Base-by-base conservation (phyloP, 495 filamentous ascomycete species). In the Monascus purpureus region DNA sequence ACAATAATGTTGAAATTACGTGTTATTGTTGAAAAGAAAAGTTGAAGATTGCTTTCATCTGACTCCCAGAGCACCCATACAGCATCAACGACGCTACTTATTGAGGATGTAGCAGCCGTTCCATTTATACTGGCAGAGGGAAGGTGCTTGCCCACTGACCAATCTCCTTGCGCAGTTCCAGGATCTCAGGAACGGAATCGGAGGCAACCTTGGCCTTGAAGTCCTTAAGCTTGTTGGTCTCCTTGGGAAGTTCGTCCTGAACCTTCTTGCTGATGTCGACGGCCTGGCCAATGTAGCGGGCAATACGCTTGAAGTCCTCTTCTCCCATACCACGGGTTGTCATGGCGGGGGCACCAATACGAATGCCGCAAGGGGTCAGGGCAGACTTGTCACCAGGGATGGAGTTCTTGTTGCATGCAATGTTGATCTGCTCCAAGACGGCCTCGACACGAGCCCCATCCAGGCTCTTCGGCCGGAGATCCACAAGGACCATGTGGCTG, bases 401-500 rank as follows among this genome's bases (percentile, higher is more conserved):
- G 31, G 82, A 73, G 69, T 99, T 99, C 74, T 99, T 99, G 77
- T 99, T 99, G 71, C 82, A 90, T 35, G 92, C 85, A 49, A 96
- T 92, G 67, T 94, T 95, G 59, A 92, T 86, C 56, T 93, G 83
- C 65, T 99, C 92, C 2, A 96, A 75, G 35, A 96, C 77, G 28
- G 86, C 82, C 70, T 99, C 92, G 25, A 96, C 83, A 59, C 92
- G 84, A 24, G 92, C 92, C 46, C 92, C 87, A 53, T 95, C 88
- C 13, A 95, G 73, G 36, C 57, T 56, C 52, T 83, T 70, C 38
- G 75, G 62, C 39, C 85, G 80, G 29, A 95, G 71, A 59, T 94
- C 86, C 29, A 95, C 57, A n/a, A 95, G 77, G 27, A 99, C 87
- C 73, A 99, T 93, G 66, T 99, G 92, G 46, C 81, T 90, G 64